phyloP scores from a whole-genome alignment of 495 filamentous ascomycete species.

The Daldinia decipiens region DNA sequence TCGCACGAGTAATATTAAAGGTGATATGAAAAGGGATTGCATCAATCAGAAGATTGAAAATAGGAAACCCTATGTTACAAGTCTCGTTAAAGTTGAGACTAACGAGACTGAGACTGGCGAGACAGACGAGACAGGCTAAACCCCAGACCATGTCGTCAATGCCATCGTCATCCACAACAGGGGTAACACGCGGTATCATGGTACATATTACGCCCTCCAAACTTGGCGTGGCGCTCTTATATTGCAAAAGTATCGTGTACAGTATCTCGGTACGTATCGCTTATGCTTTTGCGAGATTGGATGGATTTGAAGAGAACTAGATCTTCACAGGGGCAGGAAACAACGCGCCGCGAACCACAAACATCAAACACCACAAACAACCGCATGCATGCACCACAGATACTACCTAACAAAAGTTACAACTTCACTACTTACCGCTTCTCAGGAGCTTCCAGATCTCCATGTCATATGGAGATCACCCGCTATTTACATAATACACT shows the following conservation, averaged over 20 bases:
- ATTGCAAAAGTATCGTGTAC: slow-evolving; percentile 20
- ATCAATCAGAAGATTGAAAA: too few relatives aligned
- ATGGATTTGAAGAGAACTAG: slow-evolving; percentile 9
- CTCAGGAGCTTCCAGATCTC: background rate
- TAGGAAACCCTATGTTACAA: slow-evolving; percentile 19
- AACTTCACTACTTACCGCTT: slow-evolving; percentile 11
- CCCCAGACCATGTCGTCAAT: slow-evolving; percentile 46
- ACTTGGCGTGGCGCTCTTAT: background rate
- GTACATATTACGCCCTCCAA: slow-evolving; percentile 22
- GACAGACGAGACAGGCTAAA: slow-evolving; percentile 13
- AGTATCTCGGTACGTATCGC: background rate
- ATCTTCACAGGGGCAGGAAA: slow-evolving; percentile 39
- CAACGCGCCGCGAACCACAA: background rate
- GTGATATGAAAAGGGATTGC: background rate
- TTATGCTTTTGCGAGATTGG: slow-evolving; percentile 18
- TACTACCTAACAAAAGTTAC: slow-evolving; percentile 12
- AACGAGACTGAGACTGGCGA: slow-evolving; percentile 7
- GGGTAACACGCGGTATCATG: slow-evolving; percentile 21
- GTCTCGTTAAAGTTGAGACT: slow-evolving; percentile 41
- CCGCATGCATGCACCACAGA: too few relatives aligned
- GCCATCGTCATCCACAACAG: slow-evolving; percentile 36
- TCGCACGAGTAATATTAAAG: background rate
- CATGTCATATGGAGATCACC: background rate
- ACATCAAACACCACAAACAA: too few relatives aligned
- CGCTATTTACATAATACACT: background rate